phyloP scores from a whole-genome alignment of 768 basidiomycete species.

The Inosperma sp. region DNA sequence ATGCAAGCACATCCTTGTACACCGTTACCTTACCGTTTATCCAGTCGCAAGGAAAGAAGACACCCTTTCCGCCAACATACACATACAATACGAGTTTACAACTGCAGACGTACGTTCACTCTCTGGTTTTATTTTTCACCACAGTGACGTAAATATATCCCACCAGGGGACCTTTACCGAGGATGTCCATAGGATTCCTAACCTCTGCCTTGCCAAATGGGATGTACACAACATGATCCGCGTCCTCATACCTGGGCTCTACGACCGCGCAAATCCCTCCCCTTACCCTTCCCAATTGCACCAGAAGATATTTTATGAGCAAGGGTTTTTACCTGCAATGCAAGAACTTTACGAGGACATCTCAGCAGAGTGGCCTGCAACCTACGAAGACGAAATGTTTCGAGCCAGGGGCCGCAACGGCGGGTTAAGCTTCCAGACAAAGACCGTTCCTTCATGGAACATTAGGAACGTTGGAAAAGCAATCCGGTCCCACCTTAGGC shows the following conservation, averaged over 20 bases:
- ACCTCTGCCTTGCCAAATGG: conserved; percentile 25
- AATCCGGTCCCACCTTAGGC: conserved; percentile 13
- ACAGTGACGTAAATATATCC: background rate
- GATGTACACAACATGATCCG: conserved; percentile 16
- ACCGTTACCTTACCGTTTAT: conserved; percentile 8
- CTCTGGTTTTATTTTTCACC: background rate
- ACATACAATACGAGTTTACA: conserved; percentile 13
- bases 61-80: conserved; percentile 16
- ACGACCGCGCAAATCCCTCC: background rate
- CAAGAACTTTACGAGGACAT: background rate
- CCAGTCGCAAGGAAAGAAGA: conserved; percentile 15
- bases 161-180: conserved; percentile 7
- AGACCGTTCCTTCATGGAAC: conserved; percentile 12
- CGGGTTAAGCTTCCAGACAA: conserved; percentile 14
- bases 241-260: conserved; percentile 26
- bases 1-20: conserved; percentile 10
- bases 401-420: conserved; percentile 19
- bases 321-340: conserved; percentile 10
- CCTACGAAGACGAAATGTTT: conserved; percentile 18
- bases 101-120: conserved; percentile 8
- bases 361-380: conserved; percentile 25
- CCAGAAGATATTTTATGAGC: background rate
- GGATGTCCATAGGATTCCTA: conserved; percentile 26
- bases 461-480: conserved; percentile 9
- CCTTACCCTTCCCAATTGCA: background rate